These are phyloP conservation scores for Pseudopyricularia cyperi DNA, from an alignment of 2,329 filamentous ascomycete species.

Conservation along the genomic window DNA sequence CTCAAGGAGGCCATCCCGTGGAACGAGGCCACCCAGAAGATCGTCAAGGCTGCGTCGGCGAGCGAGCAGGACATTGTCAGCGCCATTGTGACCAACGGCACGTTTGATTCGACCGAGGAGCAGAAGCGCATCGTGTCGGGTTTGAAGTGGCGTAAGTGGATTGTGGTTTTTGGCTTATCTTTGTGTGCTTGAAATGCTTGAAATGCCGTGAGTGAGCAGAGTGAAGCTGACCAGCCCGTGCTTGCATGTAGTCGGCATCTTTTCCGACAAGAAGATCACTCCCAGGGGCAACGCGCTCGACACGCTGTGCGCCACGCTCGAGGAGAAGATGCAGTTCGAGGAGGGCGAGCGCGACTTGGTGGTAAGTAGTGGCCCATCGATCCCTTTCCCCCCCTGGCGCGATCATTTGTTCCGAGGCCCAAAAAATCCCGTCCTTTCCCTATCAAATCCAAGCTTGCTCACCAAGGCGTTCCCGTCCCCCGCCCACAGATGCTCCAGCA, in stretches of 20 bases:
- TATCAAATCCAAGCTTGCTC: neutral
- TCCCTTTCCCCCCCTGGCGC: neutral
- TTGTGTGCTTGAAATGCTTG: conserved; percentile 31
- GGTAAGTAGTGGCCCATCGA: conserved; percentile 17
- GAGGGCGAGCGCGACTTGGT: conserved; percentile 75
- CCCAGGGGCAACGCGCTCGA: conserved; percentile 73
- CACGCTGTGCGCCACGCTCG: conserved; percentile 78
- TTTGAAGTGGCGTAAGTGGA: conserved; percentile 41
- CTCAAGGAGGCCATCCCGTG: conserved; percentile 59
- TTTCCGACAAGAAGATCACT: conserved; percentile 56
- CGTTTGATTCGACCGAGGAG: conserved; percentile 56
- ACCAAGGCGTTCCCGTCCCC: neutral
- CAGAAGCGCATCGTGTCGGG: conserved; percentile 57
- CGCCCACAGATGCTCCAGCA: conserved; percentile 48
- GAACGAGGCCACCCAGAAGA: conserved; percentile 72
- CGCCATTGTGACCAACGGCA: conserved; percentile 63
- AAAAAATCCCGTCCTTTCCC: neutral
- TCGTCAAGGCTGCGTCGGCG: conserved; percentile 56
- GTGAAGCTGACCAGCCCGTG: neutral
- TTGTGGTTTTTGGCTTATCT: conserved; percentile 7
- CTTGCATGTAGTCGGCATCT: conserved; percentile 28
- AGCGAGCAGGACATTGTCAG: conserved; percentile 56
- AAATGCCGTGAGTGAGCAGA: neutral
- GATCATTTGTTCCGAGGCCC: neutral
- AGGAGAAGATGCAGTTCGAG: conserved; percentile 84